Evolutionary conservation across 495 filamentous ascomycete species (phyloP).

Genomic region (Pyronema domesticum): DNA sequence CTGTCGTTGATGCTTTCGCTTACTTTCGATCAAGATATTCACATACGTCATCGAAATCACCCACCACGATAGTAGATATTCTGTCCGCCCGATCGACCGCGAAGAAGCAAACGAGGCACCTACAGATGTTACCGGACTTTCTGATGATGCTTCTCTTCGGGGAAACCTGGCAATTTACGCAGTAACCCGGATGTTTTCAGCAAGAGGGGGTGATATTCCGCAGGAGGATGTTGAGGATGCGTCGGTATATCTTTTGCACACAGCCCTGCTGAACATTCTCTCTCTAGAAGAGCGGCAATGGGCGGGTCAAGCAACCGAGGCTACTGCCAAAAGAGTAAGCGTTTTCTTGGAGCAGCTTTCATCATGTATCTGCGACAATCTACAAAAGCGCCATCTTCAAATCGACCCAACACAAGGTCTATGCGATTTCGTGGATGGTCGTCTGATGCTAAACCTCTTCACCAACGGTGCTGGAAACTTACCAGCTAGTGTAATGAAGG

Average conservation of each 20-base stretch:
- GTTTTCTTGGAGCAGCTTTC: too few relatives aligned
- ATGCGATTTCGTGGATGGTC: conserved; percentile 48
- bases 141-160: background rate
- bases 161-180: background rate
- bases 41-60: conserved; percentile 1
- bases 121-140: too few relatives aligned
- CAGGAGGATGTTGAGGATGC: background rate
- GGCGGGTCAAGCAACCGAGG: background rate
- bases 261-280: conserved; percentile 22
- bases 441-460: conserved; percentile 30
- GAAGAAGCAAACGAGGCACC: too few relatives aligned
- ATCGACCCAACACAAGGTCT: conserved; percentile 25
- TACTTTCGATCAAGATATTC: background rate
- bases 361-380: too few relatives aligned
- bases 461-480: background rate
- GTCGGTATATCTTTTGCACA: conserved; percentile 24
- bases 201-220: too few relatives aligned
- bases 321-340: too few relatives aligned
- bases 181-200: too few relatives aligned
- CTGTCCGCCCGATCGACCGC: too few relatives aligned
- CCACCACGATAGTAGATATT: too few relatives aligned
- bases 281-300: conserved; percentile 20
- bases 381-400: background rate
- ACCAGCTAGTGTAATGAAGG: background rate
- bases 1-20: too few relatives aligned